These are phyloP conservation scores for Phytophthora cajani DNA, from an alignment of 352 stramenopile species.

Conservation along the genomic window DNA sequence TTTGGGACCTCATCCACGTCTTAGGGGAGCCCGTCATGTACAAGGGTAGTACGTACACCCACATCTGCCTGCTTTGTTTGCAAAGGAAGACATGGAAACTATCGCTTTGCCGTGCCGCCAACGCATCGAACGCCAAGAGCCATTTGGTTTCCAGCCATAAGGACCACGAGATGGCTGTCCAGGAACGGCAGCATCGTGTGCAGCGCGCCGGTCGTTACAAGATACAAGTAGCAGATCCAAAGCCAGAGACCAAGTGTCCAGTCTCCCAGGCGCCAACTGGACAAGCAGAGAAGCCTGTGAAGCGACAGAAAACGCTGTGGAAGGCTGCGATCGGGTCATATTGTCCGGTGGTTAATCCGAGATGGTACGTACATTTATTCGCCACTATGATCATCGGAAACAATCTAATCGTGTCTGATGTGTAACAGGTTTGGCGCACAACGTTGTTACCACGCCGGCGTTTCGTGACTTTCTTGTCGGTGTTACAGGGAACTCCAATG, in stretches of 20 bases:
- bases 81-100: background rate
- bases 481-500: no score
- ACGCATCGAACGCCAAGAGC: slow-evolving; percentile 9
- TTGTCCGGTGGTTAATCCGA: slow-evolving; percentile 4
- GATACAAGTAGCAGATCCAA: background rate
- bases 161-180: background rate
- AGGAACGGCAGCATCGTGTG: background rate
- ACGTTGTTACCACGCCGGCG: no score
- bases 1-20: slow-evolving; percentile 9
- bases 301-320: slow-evolving; percentile 5
- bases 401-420: background rate
- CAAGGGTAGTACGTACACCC: slow-evolving; percentile 1
- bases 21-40: background rate
- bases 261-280: background rate
- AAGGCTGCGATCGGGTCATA: background rate
- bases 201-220: background rate
- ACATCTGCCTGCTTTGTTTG: slow-evolving; percentile 3
- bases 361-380: background rate
- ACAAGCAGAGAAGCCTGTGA: background rate
- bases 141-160: background rate
- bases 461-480: no score
- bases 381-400: background rate
- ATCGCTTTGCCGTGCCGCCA: slow-evolving; percentile 3
- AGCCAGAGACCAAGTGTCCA: background rate
- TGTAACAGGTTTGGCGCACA: background rate